Conservation (phyloP, 768 basidiomycete genomes). For the Calocybe cyanea region DNA sequence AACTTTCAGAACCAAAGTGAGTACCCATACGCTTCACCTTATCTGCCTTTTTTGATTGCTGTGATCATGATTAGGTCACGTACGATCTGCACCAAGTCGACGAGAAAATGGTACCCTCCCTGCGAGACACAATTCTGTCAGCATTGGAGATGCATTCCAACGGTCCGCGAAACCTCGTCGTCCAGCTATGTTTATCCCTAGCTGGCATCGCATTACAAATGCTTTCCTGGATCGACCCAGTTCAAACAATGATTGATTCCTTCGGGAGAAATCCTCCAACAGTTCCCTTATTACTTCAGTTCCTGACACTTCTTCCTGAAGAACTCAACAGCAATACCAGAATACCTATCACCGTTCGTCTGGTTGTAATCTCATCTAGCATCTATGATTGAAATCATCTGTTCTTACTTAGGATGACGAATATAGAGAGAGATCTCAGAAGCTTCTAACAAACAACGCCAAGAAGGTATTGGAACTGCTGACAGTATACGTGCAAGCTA, state of each 20-base stretch:
- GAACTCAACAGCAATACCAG: conserved; percentile 80
- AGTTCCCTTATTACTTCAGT: conserved; percentile 83
- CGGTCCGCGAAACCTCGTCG: conserved; percentile 80
- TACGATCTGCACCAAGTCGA: conserved; percentile 93
- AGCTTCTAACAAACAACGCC: conserved; percentile 66
- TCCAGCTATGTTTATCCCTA: conserved; percentile 87
- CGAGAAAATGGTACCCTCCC: conserved; percentile 60
- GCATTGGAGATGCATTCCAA: conserved; percentile 68
- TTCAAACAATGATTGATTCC: conserved; percentile 75
- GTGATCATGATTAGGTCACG: conserved; percentile 63
- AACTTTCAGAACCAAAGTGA: conserved; percentile 90
- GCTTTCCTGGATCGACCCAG: conserved; percentile 78
- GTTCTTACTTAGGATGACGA: conserved; percentile 60
- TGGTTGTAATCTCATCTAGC: too few relatives aligned
- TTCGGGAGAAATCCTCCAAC: conserved; percentile 84
- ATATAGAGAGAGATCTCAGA: conserved; percentile 55
- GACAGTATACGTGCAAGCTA: conserved; percentile 83
- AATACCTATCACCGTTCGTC: conserved; percentile 83
- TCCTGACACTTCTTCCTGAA: conserved; percentile 88
- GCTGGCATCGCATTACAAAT: conserved; percentile 90
- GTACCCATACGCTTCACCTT: conserved; percentile 23
- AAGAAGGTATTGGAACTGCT: conserved; percentile 73
- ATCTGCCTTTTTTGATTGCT: conserved; percentile 24
- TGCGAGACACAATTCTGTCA: conserved; percentile 83
- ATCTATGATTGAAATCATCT: neutral